Evolutionary conservation across 441 rosid genomes (phyloP), one percentile per base, ranked within the genome.

Genomic region (Pelargonium fulgidum): DNA sequence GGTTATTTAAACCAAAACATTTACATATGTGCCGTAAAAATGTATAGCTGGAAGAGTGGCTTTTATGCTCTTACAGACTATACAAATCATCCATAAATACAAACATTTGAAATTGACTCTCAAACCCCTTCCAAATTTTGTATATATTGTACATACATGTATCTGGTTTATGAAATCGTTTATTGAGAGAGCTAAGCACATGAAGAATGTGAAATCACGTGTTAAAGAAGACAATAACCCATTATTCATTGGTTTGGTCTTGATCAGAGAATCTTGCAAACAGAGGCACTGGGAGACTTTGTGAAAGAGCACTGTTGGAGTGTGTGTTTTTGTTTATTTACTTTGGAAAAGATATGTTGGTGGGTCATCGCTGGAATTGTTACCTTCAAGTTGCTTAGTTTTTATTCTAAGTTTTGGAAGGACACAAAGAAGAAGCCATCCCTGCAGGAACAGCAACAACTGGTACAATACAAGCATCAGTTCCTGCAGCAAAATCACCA

Each of bases 401-500:
- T 73, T 66, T 42, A 7, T 75, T 71, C 75, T 71, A 85, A 80
- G 70, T 70, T 75, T 71, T 64, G 68, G 80, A 67, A 59, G 75
- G 74, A 75, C 73, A 73, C 68, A 69, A 76, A 77, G 75, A 80
- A 70, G 48, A 77, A 75, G 64, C 68, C 24, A 10, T 29, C 69
- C 74, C 78, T 68, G 68, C 74, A 64, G 80, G 84, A 81, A 75
- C 68, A 84, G 24, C 68, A 63, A 19, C 66, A n/a, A 33, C 66
- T n/a, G 66, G 16, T 29, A 14, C 64, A 80, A 70, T 82, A 79
- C 70, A 66, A 9, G 42, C 87, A 71, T 63, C 79, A 76, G 75
- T 70, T 76, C 61, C 76, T 77, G 74, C 87, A 70, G 80, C 85
- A 80, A 79, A 80, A 83, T 76, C 86, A 85, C 69, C 91, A 85